Conservation (phyloP, 2,329 filamentous ascomycete genomes). For the Fusarium subtropicale region DNA sequence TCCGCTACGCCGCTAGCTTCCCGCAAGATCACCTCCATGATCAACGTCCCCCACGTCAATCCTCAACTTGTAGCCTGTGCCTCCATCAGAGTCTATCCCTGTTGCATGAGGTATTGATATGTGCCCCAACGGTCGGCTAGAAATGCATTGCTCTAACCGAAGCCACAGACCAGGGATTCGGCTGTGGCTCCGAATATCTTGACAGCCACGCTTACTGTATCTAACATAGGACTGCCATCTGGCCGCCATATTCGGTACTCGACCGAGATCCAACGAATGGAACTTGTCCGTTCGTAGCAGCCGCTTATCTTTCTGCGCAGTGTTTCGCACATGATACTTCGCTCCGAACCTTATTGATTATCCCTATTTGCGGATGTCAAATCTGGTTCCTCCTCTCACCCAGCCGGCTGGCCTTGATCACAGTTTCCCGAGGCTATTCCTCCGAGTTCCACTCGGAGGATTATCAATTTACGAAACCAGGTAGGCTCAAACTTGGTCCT, state of each 20-base stretch:
- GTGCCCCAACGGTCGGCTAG: constrained; percentile 45
- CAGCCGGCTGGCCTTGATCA: constrained; percentile 27
- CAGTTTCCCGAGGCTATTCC: constrained; percentile 42
- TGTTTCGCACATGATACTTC: constrained; percentile 6
- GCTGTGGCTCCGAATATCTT: constrained; percentile 14
- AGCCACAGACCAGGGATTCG: constrained; percentile 36
- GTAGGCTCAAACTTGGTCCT: too few relatives aligned
- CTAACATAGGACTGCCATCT: constrained; percentile 15
- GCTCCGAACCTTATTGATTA: not conserved
- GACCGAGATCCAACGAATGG: constrained; percentile 39
- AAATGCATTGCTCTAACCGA: constrained; percentile 40
- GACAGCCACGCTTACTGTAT: constrained; percentile 22
- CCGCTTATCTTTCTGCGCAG: not conserved
- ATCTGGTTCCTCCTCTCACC: constrained; percentile 34
- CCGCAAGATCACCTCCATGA: constrained; percentile 22
- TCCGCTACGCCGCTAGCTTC: constrained; percentile 39
- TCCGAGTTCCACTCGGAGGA: not conserved
- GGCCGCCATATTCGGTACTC: constrained; percentile 43
- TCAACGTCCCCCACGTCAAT: constrained; percentile 21
- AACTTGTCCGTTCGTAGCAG: constrained; percentile 26
- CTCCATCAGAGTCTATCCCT: constrained; percentile 34
- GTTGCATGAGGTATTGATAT: constrained; percentile 26
- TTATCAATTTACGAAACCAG: not conserved
- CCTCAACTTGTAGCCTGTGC: constrained; percentile 27
- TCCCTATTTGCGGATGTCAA: constrained; percentile 4